Evolutionary conservation across 140 eudicot genomes (phyloP).

Genomic region (Bidens hawaiensis): DNA sequence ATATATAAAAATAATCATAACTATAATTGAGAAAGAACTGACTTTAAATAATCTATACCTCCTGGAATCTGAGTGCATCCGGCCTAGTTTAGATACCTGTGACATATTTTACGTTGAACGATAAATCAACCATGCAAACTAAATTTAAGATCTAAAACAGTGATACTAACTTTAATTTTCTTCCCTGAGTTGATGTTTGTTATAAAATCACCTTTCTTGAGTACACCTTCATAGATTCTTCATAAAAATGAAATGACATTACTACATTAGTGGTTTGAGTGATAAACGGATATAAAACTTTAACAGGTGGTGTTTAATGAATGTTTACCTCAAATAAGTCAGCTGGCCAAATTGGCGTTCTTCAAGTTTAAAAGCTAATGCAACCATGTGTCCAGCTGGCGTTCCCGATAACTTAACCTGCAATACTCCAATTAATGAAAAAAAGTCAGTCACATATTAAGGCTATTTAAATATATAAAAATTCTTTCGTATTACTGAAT

Average conservation of each 20-base stretch:
- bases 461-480: neutral
- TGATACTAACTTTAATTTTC: constrained; percentile 76
- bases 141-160: constrained; percentile 10
- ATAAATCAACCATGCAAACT: neutral
- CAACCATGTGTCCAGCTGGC: too few species aligned
- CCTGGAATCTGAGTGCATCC: constrained; percentile 98
- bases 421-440: too few species aligned
- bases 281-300: neutral
- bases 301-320: neutral
- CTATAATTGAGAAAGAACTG: neutral
- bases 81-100: constrained; percentile 90
- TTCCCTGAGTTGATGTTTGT: constrained; percentile 84
- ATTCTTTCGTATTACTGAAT: neutral
- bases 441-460: too few species aligned
- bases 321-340: constrained; percentile 72
- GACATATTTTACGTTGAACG: neutral
- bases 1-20: neutral
- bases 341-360: constrained; percentile 84
- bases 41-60: constrained; percentile 40
- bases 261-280: constrained; percentile 9
- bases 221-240: constrained; percentile 92
- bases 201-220: constrained; percentile 85
- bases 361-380: too few species aligned
- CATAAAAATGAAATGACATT: constrained; percentile 21
- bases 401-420: too few species aligned